These are phyloP conservation scores for Lactifluus piperatus DNA, from an alignment of 768 basidiomycete species.

Conservation along the genomic window DNA sequence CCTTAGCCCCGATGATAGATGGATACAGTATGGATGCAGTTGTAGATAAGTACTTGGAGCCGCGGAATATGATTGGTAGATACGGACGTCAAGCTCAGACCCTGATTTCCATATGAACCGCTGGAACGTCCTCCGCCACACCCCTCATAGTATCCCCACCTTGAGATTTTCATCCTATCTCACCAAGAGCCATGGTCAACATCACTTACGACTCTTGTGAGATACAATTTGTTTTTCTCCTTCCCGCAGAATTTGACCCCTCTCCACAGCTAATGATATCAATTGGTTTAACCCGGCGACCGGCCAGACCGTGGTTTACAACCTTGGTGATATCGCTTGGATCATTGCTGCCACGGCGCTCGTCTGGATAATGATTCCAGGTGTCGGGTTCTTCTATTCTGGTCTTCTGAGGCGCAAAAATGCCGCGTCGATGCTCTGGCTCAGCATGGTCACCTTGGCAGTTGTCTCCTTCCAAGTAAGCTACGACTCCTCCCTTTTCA, in stretches of 20 bases:
- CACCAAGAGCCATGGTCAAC: conserved; percentile 23
- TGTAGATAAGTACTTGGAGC: neutral
- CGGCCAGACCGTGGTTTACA: conserved; percentile 32
- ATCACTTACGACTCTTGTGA: conserved; percentile 23
- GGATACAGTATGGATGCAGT: neutral
- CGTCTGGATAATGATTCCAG: conserved; percentile 60
- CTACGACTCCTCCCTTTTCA: neutral
- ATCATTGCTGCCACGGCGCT: conserved; percentile 65
- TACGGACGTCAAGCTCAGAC: neutral
- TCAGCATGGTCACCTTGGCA: conserved; percentile 66
- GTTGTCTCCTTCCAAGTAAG: conserved; percentile 77
- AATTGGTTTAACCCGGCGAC: conserved; percentile 24
- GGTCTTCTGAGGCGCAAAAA: conserved; percentile 90
- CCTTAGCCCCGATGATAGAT: neutral
- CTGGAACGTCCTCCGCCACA: neutral
- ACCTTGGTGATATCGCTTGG: conserved; percentile 64
- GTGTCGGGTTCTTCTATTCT: conserved; percentile 82
- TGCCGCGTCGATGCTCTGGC: conserved; percentile 83
- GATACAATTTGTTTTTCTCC: neutral
- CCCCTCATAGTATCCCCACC: neutral
- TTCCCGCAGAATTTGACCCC: neutral
- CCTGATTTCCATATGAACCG: conserved; percentile 1
- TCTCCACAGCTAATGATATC: conserved; percentile 33
- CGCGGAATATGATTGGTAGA: conserved; percentile 11
- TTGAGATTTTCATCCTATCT: neutral